Percentiles rank a stretch among this genome's conserved stretches.
These are phyloP conservation scores for Cymodocea nodosa DNA, from an alignment of 116 monocot genomes.

Conservation along the genomic window DNA sequence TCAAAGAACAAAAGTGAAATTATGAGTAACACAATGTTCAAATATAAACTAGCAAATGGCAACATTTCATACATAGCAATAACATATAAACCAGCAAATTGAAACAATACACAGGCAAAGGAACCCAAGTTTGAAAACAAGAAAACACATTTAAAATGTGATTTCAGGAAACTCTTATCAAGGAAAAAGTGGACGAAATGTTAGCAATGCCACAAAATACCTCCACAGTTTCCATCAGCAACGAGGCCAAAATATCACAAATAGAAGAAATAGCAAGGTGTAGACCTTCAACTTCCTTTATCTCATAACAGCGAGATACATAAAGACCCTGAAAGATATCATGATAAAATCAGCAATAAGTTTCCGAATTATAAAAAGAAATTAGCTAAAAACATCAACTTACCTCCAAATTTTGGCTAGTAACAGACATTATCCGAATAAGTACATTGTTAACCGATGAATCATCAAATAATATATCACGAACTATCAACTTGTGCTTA, in stretches of 20 bases:
- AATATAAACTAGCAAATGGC: too few species aligned
- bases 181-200: too few species aligned
- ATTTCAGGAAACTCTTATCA: too few species aligned
- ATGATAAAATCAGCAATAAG: neutral
- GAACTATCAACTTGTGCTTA: slow-evolving; percentile 30
- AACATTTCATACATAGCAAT: too few species aligned
- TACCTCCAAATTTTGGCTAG: slow-evolving; percentile 46
- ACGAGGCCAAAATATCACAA: slow-evolving; percentile 37
- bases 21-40: too few species aligned
- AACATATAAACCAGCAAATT: too few species aligned
- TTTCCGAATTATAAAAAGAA: neutral
- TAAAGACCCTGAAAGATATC: slow-evolving; percentile 31
- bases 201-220: slow-evolving; percentile 20
- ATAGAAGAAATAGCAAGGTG: slow-evolving; percentile 42
- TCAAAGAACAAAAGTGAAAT: too few species aligned
- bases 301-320: slow-evolving; percentile 21
- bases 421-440: slow-evolving; percentile 40
- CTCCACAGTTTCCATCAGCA: slow-evolving; percentile 43
- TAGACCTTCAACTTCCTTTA: slow-evolving; percentile 55
- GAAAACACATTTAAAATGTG: too few species aligned
- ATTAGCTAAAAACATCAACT: neutral
- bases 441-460: slow-evolving; percentile 52
- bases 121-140: too few species aligned
- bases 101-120: too few species aligned
- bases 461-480: slow-evolving; percentile 56